Conservation (phyloP, 2,329 filamentous ascomycete species). For the Xylariaceae sp. region DNA sequence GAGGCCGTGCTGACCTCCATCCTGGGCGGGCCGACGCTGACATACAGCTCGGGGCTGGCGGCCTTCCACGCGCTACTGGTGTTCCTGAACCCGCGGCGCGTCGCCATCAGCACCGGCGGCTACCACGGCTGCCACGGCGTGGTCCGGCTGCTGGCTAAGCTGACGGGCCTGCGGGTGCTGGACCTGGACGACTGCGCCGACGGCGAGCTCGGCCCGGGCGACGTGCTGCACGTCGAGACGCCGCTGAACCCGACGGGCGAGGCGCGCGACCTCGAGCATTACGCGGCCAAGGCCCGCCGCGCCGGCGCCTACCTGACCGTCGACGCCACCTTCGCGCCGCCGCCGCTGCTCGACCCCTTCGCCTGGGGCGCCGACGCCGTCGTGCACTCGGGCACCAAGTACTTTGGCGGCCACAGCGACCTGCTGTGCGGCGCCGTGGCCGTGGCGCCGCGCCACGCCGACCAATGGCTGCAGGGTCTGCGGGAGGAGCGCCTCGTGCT, state of each 20-base stretch:
- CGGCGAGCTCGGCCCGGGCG: constrained; percentile 63
- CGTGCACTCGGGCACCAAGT: constrained; percentile 94
- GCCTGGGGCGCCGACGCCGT: constrained; percentile 72
- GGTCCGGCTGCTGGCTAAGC: constrained; percentile 62
- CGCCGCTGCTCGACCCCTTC: constrained; percentile 83
- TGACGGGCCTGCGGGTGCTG: constrained; percentile 67
- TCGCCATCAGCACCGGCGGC: constrained; percentile 75
- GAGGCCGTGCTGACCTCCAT: constrained; percentile 74
- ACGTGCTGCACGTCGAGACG: constrained; percentile 87
- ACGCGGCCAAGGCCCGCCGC: constrained; percentile 63
- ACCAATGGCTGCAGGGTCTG: constrained; percentile 54
- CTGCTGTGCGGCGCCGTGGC: constrained; percentile 81
- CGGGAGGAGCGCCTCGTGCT: constrained; percentile 65
- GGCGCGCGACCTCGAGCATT: constrained; percentile 64
- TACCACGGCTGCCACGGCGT: constrained; percentile 95
- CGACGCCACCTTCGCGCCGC: constrained; percentile 89
- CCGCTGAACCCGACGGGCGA: constrained; percentile 86
- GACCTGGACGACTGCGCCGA: constrained; percentile 61
- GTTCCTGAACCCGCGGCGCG: constrained; percentile 72
- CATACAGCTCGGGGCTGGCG: constrained; percentile 77
- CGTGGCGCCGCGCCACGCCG: constrained; percentile 43
- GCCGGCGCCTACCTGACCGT: constrained; percentile 72
- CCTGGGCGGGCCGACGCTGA: constrained; percentile 61
- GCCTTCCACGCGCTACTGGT: constrained; percentile 84
- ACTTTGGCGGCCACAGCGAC: constrained; percentile 91